phyloP scores from a whole-genome alignment of 805 yeast species.

The Komagataella phaffii region DNA sequence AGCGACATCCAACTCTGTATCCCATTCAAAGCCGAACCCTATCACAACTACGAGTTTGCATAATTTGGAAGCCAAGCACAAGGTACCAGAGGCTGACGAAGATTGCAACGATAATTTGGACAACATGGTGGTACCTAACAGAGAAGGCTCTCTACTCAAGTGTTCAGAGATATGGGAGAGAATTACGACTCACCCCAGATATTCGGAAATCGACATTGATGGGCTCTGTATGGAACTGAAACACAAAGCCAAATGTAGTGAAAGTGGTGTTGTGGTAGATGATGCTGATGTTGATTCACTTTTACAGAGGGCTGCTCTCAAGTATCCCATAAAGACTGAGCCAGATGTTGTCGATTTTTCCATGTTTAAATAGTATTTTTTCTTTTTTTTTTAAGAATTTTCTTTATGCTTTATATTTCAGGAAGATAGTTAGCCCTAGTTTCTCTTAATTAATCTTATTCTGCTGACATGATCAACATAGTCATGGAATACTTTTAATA shows the following conservation, averaged over 20 bases:
- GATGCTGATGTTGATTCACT: constrained; percentile 61
- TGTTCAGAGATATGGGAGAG: constrained; percentile 97
- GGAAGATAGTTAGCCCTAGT: background rate
- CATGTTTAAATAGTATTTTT: background rate
- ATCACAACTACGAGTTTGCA: constrained; percentile 10
- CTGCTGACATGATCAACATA: background rate
- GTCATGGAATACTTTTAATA: background rate
- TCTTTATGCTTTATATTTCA: background rate
- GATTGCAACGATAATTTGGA: constrained; percentile 17
- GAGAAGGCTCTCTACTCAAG: constrained; percentile 42
- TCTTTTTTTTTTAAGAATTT: background rate
- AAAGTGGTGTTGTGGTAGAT: constrained; percentile 79
- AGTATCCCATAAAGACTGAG: background rate
- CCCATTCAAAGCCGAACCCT: background rate
- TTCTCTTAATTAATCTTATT: background rate
- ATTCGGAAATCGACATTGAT: constrained; percentile 87
- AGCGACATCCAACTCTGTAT: constrained; percentile 1
- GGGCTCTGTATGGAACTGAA: constrained; percentile 85
- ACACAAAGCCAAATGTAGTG: constrained; percentile 90
- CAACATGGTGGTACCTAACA: constrained; percentile 54
- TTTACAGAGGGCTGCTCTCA: constrained; percentile 16
- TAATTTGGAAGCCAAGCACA: constrained; percentile 4
- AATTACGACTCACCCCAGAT: constrained; percentile 85
- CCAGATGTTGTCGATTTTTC: background rate
- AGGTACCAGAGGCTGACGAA: constrained; percentile 5